Evolutionary conservation across 306 rosid species (phyloP).

Genomic region (Betula pendula): DNA sequence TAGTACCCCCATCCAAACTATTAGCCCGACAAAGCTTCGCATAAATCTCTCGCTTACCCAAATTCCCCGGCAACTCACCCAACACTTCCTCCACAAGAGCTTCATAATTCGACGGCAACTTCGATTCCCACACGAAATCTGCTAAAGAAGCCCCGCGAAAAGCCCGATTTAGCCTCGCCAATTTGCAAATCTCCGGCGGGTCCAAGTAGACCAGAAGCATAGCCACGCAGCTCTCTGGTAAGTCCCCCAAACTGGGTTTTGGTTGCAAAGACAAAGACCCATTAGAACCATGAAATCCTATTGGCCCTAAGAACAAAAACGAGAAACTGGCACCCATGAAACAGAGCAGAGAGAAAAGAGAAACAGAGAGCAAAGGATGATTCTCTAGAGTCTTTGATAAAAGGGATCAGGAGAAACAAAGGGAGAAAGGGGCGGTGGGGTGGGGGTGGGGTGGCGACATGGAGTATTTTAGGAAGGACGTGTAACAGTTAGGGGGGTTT

Average conservation of each 20-base stretch:
- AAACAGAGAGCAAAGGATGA: background rate
- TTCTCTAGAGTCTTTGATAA: background rate
- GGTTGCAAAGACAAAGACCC: constrained; percentile 24
- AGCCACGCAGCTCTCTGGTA: constrained; percentile 84
- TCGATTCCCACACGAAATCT: constrained; percentile 91
- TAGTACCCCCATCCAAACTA: constrained; percentile 63
- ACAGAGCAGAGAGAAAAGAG: background rate
- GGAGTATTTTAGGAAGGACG: constrained; percentile 4
- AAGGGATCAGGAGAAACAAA: background rate
- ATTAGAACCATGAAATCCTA: background rate
- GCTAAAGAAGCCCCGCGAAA: constrained; percentile 85
- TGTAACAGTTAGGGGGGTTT: constrained; percentile 3
- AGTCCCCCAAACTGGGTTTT: constrained; percentile 55
- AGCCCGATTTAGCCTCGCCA: constrained; percentile 69
- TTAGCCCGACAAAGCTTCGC: constrained; percentile 52
- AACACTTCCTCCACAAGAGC: constrained; percentile 41
- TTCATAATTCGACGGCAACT: constrained; percentile 66
- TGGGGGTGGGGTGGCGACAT: constrained; percentile 1
- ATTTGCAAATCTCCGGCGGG: constrained; percentile 76
- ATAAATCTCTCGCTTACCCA: constrained; percentile 68
- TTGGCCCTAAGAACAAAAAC: background rate
- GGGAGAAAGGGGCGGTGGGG: constrained; percentile 7
- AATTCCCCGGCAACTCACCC: constrained; percentile 35
- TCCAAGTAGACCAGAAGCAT: constrained; percentile 56
- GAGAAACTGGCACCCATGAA: constrained; percentile 39